Evolutionary conservation across 345 rosid species (phyloP).

Genomic region (Schrenkiella parvula): DNA sequence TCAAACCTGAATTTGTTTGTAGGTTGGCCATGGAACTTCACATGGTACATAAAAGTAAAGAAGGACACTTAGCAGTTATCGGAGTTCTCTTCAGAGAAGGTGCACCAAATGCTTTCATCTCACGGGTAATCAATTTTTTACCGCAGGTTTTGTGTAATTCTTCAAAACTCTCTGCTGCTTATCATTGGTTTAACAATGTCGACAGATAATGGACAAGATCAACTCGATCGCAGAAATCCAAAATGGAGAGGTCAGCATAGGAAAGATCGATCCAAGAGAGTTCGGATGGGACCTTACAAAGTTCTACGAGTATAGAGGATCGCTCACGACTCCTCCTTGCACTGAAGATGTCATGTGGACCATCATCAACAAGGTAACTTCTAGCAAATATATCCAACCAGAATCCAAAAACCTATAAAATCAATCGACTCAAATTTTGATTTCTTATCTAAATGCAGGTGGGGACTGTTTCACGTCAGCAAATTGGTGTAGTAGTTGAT

Average conservation of each 20-base stretch:
- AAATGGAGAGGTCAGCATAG: conserved; percentile 28
- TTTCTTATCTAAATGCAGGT: conserved; percentile 33
- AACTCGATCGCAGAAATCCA: not conserved
- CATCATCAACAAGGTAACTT: conserved; percentile 46
- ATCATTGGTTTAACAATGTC: not conserved
- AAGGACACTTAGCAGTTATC: conserved; percentile 41
- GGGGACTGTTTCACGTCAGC: conserved; percentile 64
- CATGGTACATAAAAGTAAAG: conserved; percentile 43
- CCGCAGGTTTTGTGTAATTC: too few relatives aligned
- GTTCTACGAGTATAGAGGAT: conserved; percentile 67
- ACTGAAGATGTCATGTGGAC: conserved; percentile 73
- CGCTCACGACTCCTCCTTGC: conserved; percentile 85
- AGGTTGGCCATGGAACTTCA: conserved; percentile 61
- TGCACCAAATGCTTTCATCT: conserved; percentile 53
- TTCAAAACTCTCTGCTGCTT: not conserved
- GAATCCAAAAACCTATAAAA: not conserved
- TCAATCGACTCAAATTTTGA: not conserved
- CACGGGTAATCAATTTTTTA: conserved; percentile 37
- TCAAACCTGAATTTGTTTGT: not conserved
- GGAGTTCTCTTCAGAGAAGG: conserved; percentile 60
- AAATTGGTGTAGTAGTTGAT: conserved; percentile 39
- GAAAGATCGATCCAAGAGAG: conserved; percentile 48
- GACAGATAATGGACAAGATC: conserved; percentile 27
- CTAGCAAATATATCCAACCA: not conserved
- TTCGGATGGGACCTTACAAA: conserved; percentile 45